Evolutionary conservation across 2,329 filamentous ascomycete genomes (phyloP), one percentile per base, ranked within the genome.

Genomic region (Herpotrichia juniperi): DNA sequence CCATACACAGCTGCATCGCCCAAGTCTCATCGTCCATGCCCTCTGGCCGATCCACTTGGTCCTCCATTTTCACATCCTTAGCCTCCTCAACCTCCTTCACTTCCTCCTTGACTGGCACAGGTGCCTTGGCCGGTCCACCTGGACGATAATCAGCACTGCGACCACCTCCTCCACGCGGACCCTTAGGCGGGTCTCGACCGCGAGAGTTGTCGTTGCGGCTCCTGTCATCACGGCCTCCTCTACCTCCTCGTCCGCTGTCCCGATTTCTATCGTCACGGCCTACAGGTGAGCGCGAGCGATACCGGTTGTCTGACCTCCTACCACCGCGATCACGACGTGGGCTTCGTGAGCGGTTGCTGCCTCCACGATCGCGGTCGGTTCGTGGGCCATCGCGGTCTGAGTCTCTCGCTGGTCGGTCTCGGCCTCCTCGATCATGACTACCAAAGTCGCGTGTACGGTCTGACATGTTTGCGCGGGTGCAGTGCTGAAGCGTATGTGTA

Each of bases 1-100:
- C 94, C 90, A 99, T 93, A 79, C 93, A 86, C 44, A 87, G 87
- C 63, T 87, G 82, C 88, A 97, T 93, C 53, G 89, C 79, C 46
- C 87, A 85, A 56, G 88, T 87, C 56, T 93, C 89, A 50, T 81
- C 82, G 26, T 82, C 82, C 44, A 81, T 77, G 14, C 80, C 67
- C 24, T 66, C 63, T 1, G 67, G 67, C 39, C 62, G 59, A 42
- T 60, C 53, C n/a, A 56, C 55, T 46, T 59, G 50, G 31, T 64
- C 67, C 48, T 62, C 57, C 69, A 70, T 70, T 21, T 63, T 56
- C 11, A 62, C 57, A n/a, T 69, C 67, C 12, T 57, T 57, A n/a
- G 48, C 44, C 14, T 61, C 62, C 9, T 61, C 61, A 4, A 50
- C 50, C 11, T 61, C 59, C 5, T 62, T 63, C 35, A 50, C 51